These are phyloP conservation scores for Carex pumila DNA, from an alignment of 176 grass and related monocot genomes.

Conservation along the genomic window DNA sequence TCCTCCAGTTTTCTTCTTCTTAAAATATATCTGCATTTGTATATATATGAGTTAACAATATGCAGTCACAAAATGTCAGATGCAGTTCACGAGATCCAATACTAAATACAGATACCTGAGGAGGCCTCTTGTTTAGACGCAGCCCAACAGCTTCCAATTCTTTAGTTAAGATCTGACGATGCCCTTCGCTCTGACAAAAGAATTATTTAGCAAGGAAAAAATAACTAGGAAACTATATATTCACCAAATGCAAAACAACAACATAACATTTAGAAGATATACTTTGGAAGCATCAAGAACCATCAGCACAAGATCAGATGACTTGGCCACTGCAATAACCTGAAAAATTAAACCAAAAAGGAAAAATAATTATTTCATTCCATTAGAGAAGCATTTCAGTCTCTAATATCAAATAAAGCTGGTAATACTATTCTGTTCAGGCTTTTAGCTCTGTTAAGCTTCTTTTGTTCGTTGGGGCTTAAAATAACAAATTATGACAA, in stretches of 20 bases:
- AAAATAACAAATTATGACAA: not conserved
- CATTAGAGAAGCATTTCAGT: not conserved
- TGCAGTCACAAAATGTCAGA: not conserved
- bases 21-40: conserved; percentile 86
- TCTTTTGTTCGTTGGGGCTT: not conserved
- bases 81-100: not conserved
- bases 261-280: conserved; percentile 20
- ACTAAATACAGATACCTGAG: conserved; percentile 49
- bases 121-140: conserved; percentile 92
- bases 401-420: not conserved
- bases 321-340: conserved; percentile 98
- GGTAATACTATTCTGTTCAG: not conserved
- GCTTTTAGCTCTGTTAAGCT: not conserved
- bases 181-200: conserved; percentile 87
- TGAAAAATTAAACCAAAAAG: conserved; percentile 34
- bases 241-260: conserved; percentile 14
- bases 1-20: conserved; percentile 96
- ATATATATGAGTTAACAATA: not conserved
- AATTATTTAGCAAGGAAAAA: conserved; percentile 17
- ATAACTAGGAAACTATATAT: conserved; percentile 9
- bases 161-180: conserved; percentile 93
- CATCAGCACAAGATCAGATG: conserved; percentile 99
- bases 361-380: not conserved
- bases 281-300: conserved; percentile 97
- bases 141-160: conserved; percentile 96